Base-by-base conservation (phyloP, 768 basidiomycete genomes). In the Crassisporium funariophilum region DNA sequence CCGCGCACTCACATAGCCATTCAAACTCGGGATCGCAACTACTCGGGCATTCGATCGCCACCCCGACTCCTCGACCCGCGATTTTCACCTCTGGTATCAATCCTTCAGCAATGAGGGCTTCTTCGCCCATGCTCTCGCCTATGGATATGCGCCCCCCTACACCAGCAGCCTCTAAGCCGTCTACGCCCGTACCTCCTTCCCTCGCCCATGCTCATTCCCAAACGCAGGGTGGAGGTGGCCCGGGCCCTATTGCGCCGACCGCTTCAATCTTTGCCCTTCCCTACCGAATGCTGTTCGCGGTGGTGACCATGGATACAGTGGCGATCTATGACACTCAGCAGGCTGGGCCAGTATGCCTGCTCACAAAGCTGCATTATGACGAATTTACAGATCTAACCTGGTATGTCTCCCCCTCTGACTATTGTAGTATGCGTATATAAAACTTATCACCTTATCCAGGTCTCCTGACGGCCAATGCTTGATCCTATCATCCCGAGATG, bases 281-380 rank as follows among this genome's bases (percentile, higher is more conserved):
- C 2, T 98, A 98, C 66, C 78, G 97, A 41, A 89, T 98, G 86
- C 67, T 98, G 34, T 98, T 88, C 58, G 92, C 97, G 1, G 92
- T 98, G 12, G 88, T 93, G 39, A 97, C 95, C 16, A 97, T 94
- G 84, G 97, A 99, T 66, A 86, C 91, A 0, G 83, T 99, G 35
- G 79, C 89, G 20, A 86, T 99, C 42, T 94, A 99, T 62, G 97
- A 99, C 63, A 98, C 95, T 4, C 97, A 98, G 69, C 95, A 98
- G 71, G 80, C 91, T 1, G 82, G 86, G 2, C 97, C 97, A 0
- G 78, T 98, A 41, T 93, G 92, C 59, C 71, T 98, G 57, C 79
- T 99, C 54, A 91, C 88, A 21, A 95, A 95, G 59, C 70, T 98
- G 52, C 97, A 99, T 68, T 98, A 97, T 64, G 93, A 95, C 52